Evolutionary conservation across 2,329 filamentous ascomycete genomes (phyloP).

Genomic region (Fusarium virguliforme): DNA sequence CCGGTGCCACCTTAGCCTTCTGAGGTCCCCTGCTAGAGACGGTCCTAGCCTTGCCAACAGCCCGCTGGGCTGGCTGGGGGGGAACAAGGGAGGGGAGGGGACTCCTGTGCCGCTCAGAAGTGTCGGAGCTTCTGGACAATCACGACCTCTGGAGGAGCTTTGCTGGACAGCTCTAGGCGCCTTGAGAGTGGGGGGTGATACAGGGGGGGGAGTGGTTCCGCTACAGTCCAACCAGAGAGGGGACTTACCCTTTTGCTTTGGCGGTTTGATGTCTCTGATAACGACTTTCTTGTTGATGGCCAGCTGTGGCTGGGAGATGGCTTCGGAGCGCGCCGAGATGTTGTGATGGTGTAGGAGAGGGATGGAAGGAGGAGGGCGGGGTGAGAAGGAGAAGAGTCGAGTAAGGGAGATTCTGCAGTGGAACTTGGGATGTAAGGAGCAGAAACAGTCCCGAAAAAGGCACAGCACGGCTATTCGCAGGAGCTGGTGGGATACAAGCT

Average conservation of each 20-base stretch:
- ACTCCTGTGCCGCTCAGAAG: conserved; percentile 30
- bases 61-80: conserved; percentile 25
- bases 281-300: conserved; percentile 22
- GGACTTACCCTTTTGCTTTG: conserved; percentile 27
- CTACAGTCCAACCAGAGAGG: conserved; percentile 7
- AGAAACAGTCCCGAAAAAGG: conserved; percentile 16
- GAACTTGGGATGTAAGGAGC: neutral
- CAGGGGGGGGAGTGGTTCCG: conserved; percentile 17
- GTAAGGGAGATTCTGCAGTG: neutral
- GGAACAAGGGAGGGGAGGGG: conserved; percentile 30
- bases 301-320: conserved; percentile 41
- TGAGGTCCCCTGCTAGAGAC: conserved; percentile 38
- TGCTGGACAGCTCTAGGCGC: conserved; percentile 16
- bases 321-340: conserved; percentile 33
- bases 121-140: conserved; percentile 35
- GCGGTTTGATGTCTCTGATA: conserved; percentile 31
- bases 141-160: conserved; percentile 16
- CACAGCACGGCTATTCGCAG: conserved; percentile 24
- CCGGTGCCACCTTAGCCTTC: conserved; percentile 40
- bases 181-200: conserved; percentile 36
- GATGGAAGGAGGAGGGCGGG: neutral
- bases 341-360: conserved; percentile 9
- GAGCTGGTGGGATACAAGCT: conserved; percentile 18
- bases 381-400: neutral
- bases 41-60: conserved; percentile 43